Evolutionary conservation across 2,329 filamentous ascomycete species (phyloP), one percentile per base, ranked within the genome.

Genomic region (Knufia fluminis): DNA sequence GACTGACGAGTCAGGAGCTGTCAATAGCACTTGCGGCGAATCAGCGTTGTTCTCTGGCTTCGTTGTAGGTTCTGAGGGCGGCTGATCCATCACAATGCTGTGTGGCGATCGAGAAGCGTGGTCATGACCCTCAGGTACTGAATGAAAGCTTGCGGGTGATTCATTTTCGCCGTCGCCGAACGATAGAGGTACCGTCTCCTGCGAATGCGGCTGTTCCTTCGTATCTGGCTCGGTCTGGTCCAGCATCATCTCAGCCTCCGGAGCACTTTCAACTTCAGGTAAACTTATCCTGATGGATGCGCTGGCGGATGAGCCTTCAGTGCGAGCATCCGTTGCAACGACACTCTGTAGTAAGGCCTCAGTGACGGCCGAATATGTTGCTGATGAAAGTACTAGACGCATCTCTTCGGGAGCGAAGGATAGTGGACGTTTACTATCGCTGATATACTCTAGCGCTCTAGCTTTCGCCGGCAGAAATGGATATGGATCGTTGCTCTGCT

Each of bases 401-500:
- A 68, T 66, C 43, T 66, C 68, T n/a, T 57, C 63, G 19, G 69
- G 54, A 3, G 56, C 56, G 28, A 70, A 52, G 19, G 63, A 64
- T 54, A 69, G 62, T n/a, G 69, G 65, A 14, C 59, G 60, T 40
- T 58, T 62, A 20, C 58, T 56, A 2, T 59, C 59, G 46, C 64
- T 56, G 4, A 60, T 46, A 49, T 62, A 54, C 7, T 64, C 50
- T 16, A 68, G 42, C 39, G 63, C 57, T 3, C 45, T 51, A 16
- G 66, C 58, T 9, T 66, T 57, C n/a, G 57, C 53, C 22, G 71
- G 66, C 56, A 73, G 59, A 57, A 69, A 67, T 45, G 68, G 66
- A 57, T 77, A 81, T 1, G 74, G 72, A 60, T 79, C 76, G 33
- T 77, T 66, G 36, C 74, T 73, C 41, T 68, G 70, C 57, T 71